phyloP scores from a whole-genome alignment of 805 yeast genomes.

The Dipodascopsis uninucleata region DNA sequence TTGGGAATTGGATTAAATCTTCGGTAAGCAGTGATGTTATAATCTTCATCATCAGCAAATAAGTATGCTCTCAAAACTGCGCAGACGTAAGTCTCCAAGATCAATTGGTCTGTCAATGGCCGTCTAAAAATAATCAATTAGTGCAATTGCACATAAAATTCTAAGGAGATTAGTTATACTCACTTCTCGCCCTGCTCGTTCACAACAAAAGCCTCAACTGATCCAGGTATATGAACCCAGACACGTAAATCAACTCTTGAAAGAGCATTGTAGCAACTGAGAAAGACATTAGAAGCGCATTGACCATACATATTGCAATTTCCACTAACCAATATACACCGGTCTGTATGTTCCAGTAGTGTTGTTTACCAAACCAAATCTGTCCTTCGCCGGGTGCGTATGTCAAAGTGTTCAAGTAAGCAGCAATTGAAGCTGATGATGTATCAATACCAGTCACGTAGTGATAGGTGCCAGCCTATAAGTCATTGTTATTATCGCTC shows the following conservation, averaged over 20 bases:
- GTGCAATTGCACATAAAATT: too few species aligned
- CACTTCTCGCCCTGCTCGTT: conserved; percentile 40
- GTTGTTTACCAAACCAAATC: conserved; percentile 67
- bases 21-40: conserved; percentile 75
- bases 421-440: conserved; percentile 52
- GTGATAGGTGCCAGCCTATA: conserved; percentile 48
- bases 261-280: conserved; percentile 63
- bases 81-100: conserved; percentile 55
- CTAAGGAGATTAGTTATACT: too few species aligned
- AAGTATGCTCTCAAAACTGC: conserved; percentile 72
- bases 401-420: conserved; percentile 50
- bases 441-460: conserved; percentile 53
- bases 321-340: conserved; percentile 40
- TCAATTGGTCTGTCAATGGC: conserved; percentile 35
- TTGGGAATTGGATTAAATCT: conserved; percentile 69
- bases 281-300: background rate
- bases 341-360: conserved; percentile 42
- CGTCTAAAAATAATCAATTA: conserved; percentile 17
- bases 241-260: conserved; percentile 70
- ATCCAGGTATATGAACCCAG: conserved; percentile 53
- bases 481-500: conserved; percentile 37
- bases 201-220: conserved; percentile 40
- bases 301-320: conserved; percentile 48
- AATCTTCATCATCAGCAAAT: conserved; percentile 75
- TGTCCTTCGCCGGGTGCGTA: conserved; percentile 51